Evolutionary conservation across 306 rosid species (phyloP).

Genomic region (Castanopsis chinensis): DNA sequence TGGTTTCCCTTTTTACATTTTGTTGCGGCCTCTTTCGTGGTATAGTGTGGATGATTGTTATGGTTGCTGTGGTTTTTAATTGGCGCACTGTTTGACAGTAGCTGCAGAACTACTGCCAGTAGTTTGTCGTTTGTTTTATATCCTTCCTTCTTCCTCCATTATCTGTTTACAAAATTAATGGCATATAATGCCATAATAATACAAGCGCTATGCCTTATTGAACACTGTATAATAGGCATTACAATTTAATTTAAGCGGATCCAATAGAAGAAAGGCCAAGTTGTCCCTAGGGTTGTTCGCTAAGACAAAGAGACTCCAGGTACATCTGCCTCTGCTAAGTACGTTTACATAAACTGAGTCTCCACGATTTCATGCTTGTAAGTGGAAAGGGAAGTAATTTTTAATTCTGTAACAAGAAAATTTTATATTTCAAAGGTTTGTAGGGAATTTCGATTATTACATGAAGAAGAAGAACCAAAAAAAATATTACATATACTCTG

Average conservation of each 20-base stretch:
- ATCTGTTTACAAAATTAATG: slow-evolving; percentile 37
- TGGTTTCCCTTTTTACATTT: no score
- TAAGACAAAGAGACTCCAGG: neutral
- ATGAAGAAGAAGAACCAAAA: neutral
- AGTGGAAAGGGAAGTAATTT: neutral
- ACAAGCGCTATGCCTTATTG: neutral
- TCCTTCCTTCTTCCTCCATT: slow-evolving; percentile 88
- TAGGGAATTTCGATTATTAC: neutral
- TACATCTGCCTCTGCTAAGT: neutral
- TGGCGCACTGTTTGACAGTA: no score
- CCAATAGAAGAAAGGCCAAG: neutral
- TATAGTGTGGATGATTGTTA: no score
- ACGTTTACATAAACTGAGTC: neutral
- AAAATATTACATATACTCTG: neutral
- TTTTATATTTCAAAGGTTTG: neutral
- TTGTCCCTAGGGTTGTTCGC: neutral
- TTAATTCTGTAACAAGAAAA: neutral
- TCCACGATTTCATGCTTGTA: neutral
- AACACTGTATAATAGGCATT: neutral
- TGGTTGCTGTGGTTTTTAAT: no score
- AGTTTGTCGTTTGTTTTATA: no score
- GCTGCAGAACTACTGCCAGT: no score
- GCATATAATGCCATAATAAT: neutral
- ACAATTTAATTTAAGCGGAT: neutral
- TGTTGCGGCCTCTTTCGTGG: no score